Conservation (phyloP, 257 asterid species). For the Lavandula angustifolia region DNA sequence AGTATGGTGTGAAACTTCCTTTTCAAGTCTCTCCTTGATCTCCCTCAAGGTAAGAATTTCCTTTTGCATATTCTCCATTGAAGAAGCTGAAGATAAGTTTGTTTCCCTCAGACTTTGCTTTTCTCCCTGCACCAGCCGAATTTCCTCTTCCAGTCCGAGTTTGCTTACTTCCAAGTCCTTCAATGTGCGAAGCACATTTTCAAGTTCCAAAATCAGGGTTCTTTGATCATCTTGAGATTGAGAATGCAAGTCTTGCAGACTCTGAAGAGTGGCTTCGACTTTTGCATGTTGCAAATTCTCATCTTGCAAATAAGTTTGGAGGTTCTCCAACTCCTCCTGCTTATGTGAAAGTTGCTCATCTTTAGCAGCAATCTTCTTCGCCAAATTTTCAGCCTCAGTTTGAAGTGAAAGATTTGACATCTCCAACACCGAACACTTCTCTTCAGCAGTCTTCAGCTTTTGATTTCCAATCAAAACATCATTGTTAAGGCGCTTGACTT, state of each 20-base stretch:
- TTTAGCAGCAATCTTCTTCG: conserved; percentile 60
- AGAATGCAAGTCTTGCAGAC: conserved; percentile 60
- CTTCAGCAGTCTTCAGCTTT: conserved; percentile 63
- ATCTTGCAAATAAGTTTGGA: conserved; percentile 52
- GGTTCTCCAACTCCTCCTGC: conserved; percentile 77
- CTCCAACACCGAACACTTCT: conserved; percentile 61
- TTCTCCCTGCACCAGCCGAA: conserved; percentile 56
- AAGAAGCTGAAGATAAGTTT: conserved; percentile 51
- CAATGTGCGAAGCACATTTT: conserved; percentile 56
- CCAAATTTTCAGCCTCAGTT: conserved; percentile 73
- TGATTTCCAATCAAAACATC: conserved; percentile 49
- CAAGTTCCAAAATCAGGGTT: conserved; percentile 59
- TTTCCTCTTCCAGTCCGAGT: conserved; percentile 57
- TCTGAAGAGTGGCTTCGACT: conserved; percentile 66
- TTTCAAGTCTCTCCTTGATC: conserved; percentile 78
- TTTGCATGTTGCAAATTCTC: conserved; percentile 57
- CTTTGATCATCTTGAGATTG: conserved; percentile 70
- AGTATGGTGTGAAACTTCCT: conserved; percentile 62
- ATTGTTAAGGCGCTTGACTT: conserved; percentile 58
- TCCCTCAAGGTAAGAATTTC: conserved; percentile 67
- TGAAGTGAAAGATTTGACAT: conserved; percentile 62
- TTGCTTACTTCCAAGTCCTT: conserved; percentile 67
- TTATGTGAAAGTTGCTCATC: conserved; percentile 74
- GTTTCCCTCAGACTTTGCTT: conserved; percentile 53
- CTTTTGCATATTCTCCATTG: conserved; percentile 55